phyloP scores from a whole-genome alignment of 768 basidiomycete species.

The Termitomyces sp. region DNA sequence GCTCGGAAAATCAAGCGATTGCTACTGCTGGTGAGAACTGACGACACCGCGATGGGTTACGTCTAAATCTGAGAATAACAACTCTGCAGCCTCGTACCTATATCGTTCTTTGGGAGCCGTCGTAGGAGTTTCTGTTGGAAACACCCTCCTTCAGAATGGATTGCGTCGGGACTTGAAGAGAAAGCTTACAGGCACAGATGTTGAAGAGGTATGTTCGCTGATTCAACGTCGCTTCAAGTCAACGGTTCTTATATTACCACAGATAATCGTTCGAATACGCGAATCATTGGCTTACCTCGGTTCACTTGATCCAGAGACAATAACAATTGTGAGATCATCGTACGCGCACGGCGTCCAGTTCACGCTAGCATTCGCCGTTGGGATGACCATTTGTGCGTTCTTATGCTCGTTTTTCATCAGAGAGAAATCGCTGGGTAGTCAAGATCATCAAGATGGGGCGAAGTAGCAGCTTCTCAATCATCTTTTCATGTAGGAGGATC shows the following conservation, averaged over 20 bases:
- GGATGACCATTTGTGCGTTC: conserved; percentile 36
- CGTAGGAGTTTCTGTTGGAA: conserved; percentile 51
- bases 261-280: conserved; percentile 48
- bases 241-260: not conserved
- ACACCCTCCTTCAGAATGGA: conserved; percentile 49
- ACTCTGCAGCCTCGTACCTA: conserved; percentile 50
- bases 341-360: conserved; percentile 45
- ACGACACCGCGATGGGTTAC: not conserved
- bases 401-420: conserved; percentile 47
- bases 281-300: conserved; percentile 47
- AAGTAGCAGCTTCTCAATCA: not conserved
- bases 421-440: conserved; percentile 39
- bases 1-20: conserved; percentile 56
- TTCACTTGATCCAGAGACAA: conserved; percentile 35
- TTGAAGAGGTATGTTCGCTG: conserved; percentile 44
- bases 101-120: conserved; percentile 62
- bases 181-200: conserved; percentile 39
- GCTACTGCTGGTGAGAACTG: conserved; percentile 51
- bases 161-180: conserved; percentile 40
- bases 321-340: conserved; percentile 33
- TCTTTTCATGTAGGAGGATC: too few relatives aligned
- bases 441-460: not conserved
- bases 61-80: too few relatives aligned
- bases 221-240: not conserved
- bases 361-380: conserved; percentile 45